A percentile compares a stretch with the other conserved stretches of the same genome.
These are phyloP conservation scores for Candolleomyces aberdarensis DNA, from an alignment of 768 basidiomycete genomes.

Conservation along the genomic window DNA sequence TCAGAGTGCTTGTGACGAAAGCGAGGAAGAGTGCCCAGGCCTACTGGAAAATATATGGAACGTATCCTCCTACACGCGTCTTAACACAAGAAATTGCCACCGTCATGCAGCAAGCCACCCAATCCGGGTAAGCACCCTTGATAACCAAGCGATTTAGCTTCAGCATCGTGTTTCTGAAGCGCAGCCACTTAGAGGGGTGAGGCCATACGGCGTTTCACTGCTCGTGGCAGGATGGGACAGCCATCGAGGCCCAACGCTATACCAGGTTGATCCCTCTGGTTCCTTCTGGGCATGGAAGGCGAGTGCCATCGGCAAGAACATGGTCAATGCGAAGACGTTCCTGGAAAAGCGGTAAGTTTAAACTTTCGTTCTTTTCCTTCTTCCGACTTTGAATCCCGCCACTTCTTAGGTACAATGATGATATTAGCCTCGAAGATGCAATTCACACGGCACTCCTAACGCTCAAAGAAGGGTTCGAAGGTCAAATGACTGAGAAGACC, in stretches of 20 bases:
- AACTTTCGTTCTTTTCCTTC: slow-evolving; percentile 15
- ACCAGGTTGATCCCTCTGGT: slow-evolving; percentile 98
- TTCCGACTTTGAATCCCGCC: slow-evolving; percentile 18
- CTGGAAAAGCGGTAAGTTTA: slow-evolving; percentile 88
- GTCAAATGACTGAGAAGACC: slow-evolving; percentile 99
- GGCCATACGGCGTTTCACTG: slow-evolving; percentile 97
- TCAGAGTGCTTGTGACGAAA: slow-evolving; percentile 88
- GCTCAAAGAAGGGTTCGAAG: slow-evolving; percentile 98
- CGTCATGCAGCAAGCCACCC: slow-evolving; percentile 98
- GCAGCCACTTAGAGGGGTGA: slow-evolving; percentile 72
- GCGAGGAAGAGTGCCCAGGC: slow-evolving; percentile 97
- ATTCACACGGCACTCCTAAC: slow-evolving; percentile 98
- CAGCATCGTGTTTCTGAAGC: slow-evolving; percentile 23
- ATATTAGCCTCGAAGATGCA: slow-evolving; percentile 97
- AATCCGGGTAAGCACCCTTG: slow-evolving; percentile 76
- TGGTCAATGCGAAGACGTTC: slow-evolving; percentile 99
- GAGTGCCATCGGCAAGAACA: slow-evolving; percentile 99
- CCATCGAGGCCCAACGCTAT: slow-evolving; percentile 92
- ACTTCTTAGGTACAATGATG: slow-evolving; percentile 87
- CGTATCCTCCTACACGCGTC: slow-evolving; percentile 96
- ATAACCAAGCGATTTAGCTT: slow-evolving; percentile 11
- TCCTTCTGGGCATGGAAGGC: slow-evolving; percentile 99
- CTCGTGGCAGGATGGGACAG: slow-evolving; percentile 96
- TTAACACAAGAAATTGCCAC: slow-evolving; percentile 97
- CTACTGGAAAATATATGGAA: slow-evolving; percentile 99